Evolutionary conservation across 495 filamentous ascomycete genomes (phyloP).

Genomic region (Viridothelium virens): DNA sequence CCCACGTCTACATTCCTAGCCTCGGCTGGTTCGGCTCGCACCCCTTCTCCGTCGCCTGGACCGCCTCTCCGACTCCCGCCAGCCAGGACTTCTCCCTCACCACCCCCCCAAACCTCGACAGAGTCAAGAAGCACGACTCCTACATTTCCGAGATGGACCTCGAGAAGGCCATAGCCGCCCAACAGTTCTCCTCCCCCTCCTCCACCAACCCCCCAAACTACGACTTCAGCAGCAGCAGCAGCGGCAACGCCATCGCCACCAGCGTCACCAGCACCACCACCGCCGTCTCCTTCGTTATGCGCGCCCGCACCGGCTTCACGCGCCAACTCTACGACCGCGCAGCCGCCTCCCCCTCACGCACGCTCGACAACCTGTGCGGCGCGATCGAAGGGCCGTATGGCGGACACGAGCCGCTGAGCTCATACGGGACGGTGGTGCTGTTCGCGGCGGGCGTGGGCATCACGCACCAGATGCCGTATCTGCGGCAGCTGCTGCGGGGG

Average conservation of each 20-base stretch:
- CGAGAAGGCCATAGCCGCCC: conserved; percentile 22
- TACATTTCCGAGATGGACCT: conserved; percentile 17
- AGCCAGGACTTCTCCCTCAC: not conserved
- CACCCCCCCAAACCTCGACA: not conserved
- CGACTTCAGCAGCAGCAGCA: conserved; percentile 12
- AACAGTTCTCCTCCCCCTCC: not conserved
- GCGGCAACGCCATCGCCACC: conserved; percentile 15
- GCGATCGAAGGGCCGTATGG: conserved; percentile 52
- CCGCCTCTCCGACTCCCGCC: conserved; percentile 13
- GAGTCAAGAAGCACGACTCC: not conserved
- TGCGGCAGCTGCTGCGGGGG: conserved; percentile 44
- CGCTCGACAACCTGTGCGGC: conserved; percentile 39
- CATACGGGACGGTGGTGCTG: conserved; percentile 49
- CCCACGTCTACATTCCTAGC: conserved; percentile 49
- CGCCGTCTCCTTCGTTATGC: conserved; percentile 47
- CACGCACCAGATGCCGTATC: conserved; percentile 50
- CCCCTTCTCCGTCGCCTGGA: conserved; percentile 53
- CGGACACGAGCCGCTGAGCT: conserved; percentile 44
- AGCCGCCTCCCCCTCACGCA: conserved; percentile 35
- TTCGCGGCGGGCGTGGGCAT: conserved; percentile 55
- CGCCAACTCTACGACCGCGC: conserved; percentile 44
- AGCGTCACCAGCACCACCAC: conserved; percentile 36
- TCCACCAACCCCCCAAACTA: not conserved
- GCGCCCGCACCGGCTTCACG: conserved; percentile 49
- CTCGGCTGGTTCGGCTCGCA: conserved; percentile 48